phyloP scores from a whole-genome alignment of 805 yeast genomes.

The Scheffersomyces coipomensis region DNA sequence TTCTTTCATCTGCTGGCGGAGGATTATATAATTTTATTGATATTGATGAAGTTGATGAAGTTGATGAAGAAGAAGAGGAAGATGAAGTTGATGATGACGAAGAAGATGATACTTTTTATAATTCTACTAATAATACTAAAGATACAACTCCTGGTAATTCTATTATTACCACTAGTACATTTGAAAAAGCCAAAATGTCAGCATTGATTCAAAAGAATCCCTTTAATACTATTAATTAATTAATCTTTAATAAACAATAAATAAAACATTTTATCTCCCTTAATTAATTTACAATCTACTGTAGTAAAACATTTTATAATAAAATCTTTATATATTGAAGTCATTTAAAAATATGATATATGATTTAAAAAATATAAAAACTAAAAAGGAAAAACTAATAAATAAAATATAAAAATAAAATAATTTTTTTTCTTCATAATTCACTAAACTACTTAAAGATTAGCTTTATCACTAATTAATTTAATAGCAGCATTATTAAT shows the following conservation, averaged over 20 bases:
- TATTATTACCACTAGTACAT: neutral
- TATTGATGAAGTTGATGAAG: conserved; percentile 23
- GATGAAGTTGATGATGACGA: neutral
- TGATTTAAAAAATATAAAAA: neutral
- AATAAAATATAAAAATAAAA: conserved; percentile 3
- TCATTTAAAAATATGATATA: too few species aligned
- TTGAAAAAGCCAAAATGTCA: neutral
- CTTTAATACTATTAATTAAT: too few species aligned
- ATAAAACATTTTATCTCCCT: too few species aligned
- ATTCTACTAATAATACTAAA: neutral
- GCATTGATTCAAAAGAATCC: conserved; percentile 1
- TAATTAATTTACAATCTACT: too few species aligned
- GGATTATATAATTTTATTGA: conserved; percentile 20
- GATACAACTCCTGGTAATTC: neutral
- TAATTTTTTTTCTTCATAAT: neutral
- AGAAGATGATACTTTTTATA: neutral
- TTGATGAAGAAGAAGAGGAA: conserved; percentile 12
- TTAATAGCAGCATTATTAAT: conserved; percentile 87
- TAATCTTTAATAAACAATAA: too few species aligned
- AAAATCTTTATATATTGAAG: too few species aligned
- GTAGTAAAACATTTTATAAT: too few species aligned
- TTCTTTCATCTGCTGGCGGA: conserved; percentile 20
- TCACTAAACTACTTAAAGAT: conserved; percentile 35
- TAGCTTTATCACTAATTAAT: conserved; percentile 39
- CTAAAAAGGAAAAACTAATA: neutral